Base-by-base conservation (phyloP, 2,329 filamentous ascomycete genomes). In the Gyromitra esculenta region DNA sequence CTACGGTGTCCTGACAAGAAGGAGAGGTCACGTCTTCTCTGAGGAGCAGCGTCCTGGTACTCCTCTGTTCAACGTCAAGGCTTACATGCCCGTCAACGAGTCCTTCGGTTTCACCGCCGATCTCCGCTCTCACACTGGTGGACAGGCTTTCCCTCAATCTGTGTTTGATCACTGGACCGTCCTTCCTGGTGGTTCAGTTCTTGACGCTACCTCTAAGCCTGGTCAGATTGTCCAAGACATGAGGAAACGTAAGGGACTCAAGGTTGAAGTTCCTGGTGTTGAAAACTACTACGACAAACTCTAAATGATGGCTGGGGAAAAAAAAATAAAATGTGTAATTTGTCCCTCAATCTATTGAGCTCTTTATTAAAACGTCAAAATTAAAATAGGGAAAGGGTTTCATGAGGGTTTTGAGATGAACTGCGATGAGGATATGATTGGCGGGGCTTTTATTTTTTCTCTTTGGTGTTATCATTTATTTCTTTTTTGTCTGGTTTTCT, bases 171-270 rank as follows among this genome's bases (percentile, higher is more conserved):
- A 99, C 89, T 99, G 94, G 94, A 92, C 97, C 88, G 87, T 96
- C 83, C 91, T 98, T 82, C 93, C 94, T 82, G 95, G 95, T 91
- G 96, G 96, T 83, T 96, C 92, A 82, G 91, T 93, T 82, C 89
- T 97, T 83, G 95, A 99, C 87, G 81, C 86, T 84, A 91, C 90
- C 83, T 90, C 89, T 84, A 93, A 94, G 89, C 89, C 91, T 83
- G 96, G 94, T 85, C 86, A 89, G 84, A 88, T 97, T 82, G 93
- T 98, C 82, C 87, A 88, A 84, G 89, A 91, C 77, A 97, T 96
- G 91, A 94, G 96, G 85, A 97, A 97, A 91, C 93, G 95, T 87
- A 99, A 99, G 93, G 96, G 95, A 93, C 88, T 99, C 89, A 99
- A 99, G 93, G 87, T 91, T 84, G 90, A 93, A 83, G 84, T 87